Evolutionary conservation across 1,284 basidiomycete species (phyloP), one percentile per base, ranked within the genome.

Genomic region (Psilocybe mexicana): DNA sequence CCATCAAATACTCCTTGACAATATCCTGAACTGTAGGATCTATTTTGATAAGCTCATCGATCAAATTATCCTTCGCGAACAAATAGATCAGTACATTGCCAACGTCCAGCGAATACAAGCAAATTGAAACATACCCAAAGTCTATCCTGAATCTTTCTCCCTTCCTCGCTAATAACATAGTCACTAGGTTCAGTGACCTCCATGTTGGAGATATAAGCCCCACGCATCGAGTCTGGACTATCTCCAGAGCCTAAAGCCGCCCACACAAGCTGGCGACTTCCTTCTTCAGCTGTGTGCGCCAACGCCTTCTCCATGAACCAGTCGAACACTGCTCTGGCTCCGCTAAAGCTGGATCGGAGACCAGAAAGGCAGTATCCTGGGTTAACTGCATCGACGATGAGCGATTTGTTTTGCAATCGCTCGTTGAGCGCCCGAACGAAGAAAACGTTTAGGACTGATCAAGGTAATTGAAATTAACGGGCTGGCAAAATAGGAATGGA

Each of bases 291-390:
- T 0, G 76, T 70, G 2, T 65, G 69, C 6, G 69, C 75, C 1
- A 75, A 40, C 0, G 64, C n/a, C 18, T 58, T 59, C 42, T 73
- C 66, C 66, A 74, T 64, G 0, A 73, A 28, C 50, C 58, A 62
- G 14, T 65, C 52, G 23, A 64, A 7, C 23, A 63, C 1, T 0
- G 61, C 65, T 18, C 46, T 33, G 28, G 65, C 1, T 1, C 66
- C 66, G 18, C 43, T 43, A 2, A 69, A 24, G 35, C 64, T 61
- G n/a, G 74, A 69, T 1, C 70, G 67, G 5, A 84, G 63, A 24
- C 71, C 67, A 3, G 81, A 80, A 38, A 69, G 54, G 63, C 81
- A 83, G 58, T 71, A 78, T 0, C 82, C 81, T 8, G 82, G 82
- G 54, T 75, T 74, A 35, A 78, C 72, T 12, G 74, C 46, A 55